Evolutionary conservation across 306 rosid species (phyloP), one percentile per base, ranked within the genome.

Genomic region (Ochetophila trinervis): DNA sequence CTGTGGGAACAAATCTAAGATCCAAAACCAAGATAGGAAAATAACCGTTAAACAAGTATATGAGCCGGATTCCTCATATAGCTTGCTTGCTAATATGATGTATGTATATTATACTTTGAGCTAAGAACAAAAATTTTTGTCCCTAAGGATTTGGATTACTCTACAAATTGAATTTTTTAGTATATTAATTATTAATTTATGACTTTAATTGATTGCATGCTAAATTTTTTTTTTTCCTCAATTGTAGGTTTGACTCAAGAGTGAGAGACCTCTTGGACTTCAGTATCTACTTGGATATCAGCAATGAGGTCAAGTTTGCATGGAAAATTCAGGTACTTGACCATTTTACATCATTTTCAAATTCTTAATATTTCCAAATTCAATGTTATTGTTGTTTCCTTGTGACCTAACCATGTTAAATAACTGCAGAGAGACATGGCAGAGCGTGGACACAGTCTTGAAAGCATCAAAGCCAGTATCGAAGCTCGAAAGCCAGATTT

Each of bases 391-490:
- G n/a, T n/a, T 10, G 73, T 61, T 42, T 53, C 20, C 19, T 18
- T 22, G n/a, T 54, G 6, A 40, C 53, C 66, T 71, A 15, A 79
- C 42, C 11, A 71, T 55, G 47, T 57, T 23, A 27, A 37, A 70
- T 53, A 65, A 72, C 67, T 54, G 60, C 77, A 94, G 99, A 88
- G 99, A 70, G 99, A 94, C 83, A 94, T 94, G 99, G 96, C 99
- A 34, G 99, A 94, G 63, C 91, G 99, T 64, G 99, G 99, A 58
- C 99, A 94, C 53, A 94, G 99, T 63, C 99, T 94, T 40, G 99
- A 94, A 78, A 94, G 99, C 83, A 94, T 94, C 83, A 94, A 94
- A 79, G 99, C 97, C 74, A 94, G 99, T 66, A 94, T 94, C 45
- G 90, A 94, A 82, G 97, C 97, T 53, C 82, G 99, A 48, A 94